A percentile compares a stretch with the other conserved stretches of the same genome.
Conservation (phyloP, 2,329 filamentous ascomycete genomes). For the Diaporthe aspalathi region DNA sequence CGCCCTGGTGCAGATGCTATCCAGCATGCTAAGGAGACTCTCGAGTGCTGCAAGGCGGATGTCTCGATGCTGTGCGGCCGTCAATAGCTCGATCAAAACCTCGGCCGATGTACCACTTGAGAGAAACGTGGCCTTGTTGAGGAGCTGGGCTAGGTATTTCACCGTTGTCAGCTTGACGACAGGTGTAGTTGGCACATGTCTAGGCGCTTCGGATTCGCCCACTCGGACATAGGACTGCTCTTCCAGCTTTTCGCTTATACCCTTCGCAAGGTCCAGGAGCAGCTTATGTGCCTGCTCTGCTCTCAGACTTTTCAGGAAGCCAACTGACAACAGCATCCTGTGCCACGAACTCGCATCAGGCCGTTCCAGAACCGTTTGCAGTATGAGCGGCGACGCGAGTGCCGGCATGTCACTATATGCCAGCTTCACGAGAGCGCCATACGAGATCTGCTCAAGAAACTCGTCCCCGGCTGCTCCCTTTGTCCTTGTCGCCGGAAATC, state of each 20-base stretch:
- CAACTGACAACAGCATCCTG: conserved; percentile 20
- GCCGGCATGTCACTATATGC: conserved; percentile 13
- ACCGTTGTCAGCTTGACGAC: conserved; percentile 36
- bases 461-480: not conserved
- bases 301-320: conserved; percentile 25
- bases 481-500: not conserved
- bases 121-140: conserved; percentile 31
- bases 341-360: conserved; percentile 35
- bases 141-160: conserved; percentile 35
- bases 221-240: conserved; percentile 35
- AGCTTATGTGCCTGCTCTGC: conserved; percentile 21
- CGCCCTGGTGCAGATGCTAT: conserved; percentile 2
- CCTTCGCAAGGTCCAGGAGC: conserved; percentile 24
- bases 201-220: conserved; percentile 23
- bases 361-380: conserved; percentile 33
- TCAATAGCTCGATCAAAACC: conserved; percentile 29
- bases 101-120: conserved; percentile 26
- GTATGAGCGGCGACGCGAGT: conserved; percentile 29
- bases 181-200: conserved; percentile 21
- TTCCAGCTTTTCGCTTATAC: conserved; percentile 31
- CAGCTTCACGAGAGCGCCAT: conserved; percentile 9
- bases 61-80: conserved; percentile 31
- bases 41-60: conserved; percentile 32
- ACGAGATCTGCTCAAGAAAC: conserved; percentile 26
- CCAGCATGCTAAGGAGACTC: conserved; percentile 32